A percentile compares a stretch with the other conserved stretches of the same genome.
phyloP scores from a whole-genome alignment of 768 basidiomycete genomes.

The Butyriboletus loyo region DNA sequence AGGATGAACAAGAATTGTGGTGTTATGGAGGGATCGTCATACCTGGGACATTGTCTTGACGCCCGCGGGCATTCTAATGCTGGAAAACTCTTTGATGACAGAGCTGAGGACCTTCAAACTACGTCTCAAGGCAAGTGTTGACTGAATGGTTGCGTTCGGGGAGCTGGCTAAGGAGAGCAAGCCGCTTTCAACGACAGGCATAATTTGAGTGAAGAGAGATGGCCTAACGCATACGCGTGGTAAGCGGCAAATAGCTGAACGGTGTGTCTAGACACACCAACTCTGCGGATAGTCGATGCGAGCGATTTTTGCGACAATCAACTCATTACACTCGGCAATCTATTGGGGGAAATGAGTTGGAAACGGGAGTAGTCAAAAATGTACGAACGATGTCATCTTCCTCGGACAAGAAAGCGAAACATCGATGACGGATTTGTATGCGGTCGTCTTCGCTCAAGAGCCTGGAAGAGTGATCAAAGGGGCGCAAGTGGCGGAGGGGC shows the following conservation, averaged over 20 bases:
- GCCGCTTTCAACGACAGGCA: constrained; percentile 51
- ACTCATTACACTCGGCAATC: constrained; percentile 78
- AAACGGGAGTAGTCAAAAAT: constrained; percentile 9
- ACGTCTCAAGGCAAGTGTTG: constrained; percentile 53
- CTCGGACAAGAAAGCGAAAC: constrained; percentile 69
- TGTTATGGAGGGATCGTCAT: constrained; percentile 14
- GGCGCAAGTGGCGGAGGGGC: not conserved
- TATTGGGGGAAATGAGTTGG: constrained; percentile 6
- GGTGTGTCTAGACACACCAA: constrained; percentile 48
- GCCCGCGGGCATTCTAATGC: constrained; percentile 67
- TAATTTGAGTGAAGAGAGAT: constrained; percentile 37
- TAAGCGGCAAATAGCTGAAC: not conserved
- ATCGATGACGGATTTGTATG: constrained; percentile 58
- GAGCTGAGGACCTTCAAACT: constrained; percentile 62
- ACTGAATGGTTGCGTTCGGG: constrained; percentile 39
- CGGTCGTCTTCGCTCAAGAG: constrained; percentile 69
- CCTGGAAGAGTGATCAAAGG: constrained; percentile 37
- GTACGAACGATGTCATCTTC: constrained; percentile 64
- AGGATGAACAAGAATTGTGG: not conserved
- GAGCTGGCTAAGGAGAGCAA: constrained; percentile 49
- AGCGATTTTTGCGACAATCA: constrained; percentile 74
- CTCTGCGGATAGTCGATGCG: constrained; percentile 70
- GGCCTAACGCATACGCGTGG: constrained; percentile 14
- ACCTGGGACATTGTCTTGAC: constrained; percentile 66
- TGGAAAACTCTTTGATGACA: constrained; percentile 67